Evolutionary conservation across 1,284 basidiomycete genomes (phyloP).

Genomic region (Microbotryomycetes sp.): DNA sequence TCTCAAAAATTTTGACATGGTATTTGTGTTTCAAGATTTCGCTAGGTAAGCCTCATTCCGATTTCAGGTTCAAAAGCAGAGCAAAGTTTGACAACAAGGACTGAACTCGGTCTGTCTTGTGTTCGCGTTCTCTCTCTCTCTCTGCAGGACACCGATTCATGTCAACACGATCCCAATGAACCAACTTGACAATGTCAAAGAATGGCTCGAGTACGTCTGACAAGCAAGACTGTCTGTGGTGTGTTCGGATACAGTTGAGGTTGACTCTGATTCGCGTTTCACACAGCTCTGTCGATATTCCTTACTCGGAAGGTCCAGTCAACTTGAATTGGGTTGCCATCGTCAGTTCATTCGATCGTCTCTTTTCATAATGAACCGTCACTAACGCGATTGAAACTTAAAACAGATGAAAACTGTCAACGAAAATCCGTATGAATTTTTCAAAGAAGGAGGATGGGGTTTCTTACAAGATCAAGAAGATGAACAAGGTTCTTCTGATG

Average conservation of each 20-base stretch:
- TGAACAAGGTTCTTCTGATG: conserved; percentile 40
- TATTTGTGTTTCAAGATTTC: conserved; percentile 95
- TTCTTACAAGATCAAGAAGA: conserved; percentile 72
- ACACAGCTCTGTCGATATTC: conserved; percentile 84
- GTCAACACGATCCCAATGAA: conserved; percentile 91
- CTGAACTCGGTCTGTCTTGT: too few species aligned
- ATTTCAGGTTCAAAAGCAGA: too few species aligned
- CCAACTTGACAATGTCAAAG: conserved; percentile 90
- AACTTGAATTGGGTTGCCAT: conserved; percentile 98
- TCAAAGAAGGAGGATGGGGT: conserved; percentile 89
- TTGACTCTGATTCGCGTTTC: background rate
- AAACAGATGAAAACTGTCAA: conserved; percentile 56
- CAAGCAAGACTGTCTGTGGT: background rate
- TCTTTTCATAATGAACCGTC: too few species aligned
- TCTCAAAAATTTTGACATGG: conserved; percentile 94
- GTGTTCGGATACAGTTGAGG: conserved; percentile 6
- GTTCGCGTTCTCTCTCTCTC: too few species aligned
- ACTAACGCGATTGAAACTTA: background rate
- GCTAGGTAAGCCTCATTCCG: too few species aligned
- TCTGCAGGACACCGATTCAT: conserved; percentile 78
- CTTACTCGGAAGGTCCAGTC: conserved; percentile 91
- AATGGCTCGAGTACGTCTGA: conserved; percentile 84
- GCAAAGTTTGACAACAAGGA: too few species aligned
- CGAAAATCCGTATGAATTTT: conserved; percentile 92
- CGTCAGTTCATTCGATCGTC: conserved; percentile 59